These are phyloP conservation scores for Cladosporium phlei DNA, from an alignment of 2,329 filamentous ascomycete genomes.

Conservation along the genomic window DNA sequence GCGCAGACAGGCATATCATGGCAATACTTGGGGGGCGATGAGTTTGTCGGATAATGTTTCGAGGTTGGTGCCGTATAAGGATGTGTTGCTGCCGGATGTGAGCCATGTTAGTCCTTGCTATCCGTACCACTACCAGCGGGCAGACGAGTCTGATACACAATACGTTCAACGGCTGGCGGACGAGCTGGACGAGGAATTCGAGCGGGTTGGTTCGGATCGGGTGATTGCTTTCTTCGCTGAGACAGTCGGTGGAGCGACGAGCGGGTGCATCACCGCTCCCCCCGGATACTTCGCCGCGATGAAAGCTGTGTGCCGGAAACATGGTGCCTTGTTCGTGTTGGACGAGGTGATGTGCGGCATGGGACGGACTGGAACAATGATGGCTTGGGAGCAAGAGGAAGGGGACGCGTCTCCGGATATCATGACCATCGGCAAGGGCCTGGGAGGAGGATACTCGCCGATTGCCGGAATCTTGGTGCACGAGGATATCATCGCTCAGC, in stretches of 20 bases:
- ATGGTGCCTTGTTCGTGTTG: slow-evolving; percentile 53
- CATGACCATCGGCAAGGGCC: slow-evolving; percentile 59
- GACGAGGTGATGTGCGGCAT: slow-evolving; percentile 36
- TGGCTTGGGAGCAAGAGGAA: slow-evolving; percentile 27
- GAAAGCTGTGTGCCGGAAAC: slow-evolving; percentile 49
- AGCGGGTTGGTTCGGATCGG: slow-evolving; percentile 41
- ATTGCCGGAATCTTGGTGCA: slow-evolving; percentile 55
- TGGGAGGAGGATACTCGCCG: slow-evolving; percentile 58
- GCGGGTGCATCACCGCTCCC: slow-evolving; percentile 16
- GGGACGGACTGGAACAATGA: slow-evolving; percentile 28
- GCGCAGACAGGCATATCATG: slow-evolving; percentile 62
- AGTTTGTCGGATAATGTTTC: slow-evolving; percentile 55
- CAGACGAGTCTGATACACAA: slow-evolving; percentile 35
- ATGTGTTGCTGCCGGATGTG: slow-evolving; percentile 46
- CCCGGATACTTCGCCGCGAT: slow-evolving; percentile 53
- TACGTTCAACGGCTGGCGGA: slow-evolving; percentile 39
- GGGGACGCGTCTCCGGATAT: slow-evolving; percentile 54
- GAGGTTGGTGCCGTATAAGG: slow-evolving; percentile 56
- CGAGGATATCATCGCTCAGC: slow-evolving; percentile 42
- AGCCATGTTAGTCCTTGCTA: slow-evolving; percentile 57
- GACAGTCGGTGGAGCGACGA: slow-evolving; percentile 41
- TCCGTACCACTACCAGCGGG: slow-evolving; percentile 27
- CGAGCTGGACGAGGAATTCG: slow-evolving; percentile 48
- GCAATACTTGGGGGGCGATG: slow-evolving; percentile 61
- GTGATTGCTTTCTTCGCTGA: slow-evolving; percentile 50